Base-by-base conservation (phyloP, 306 rosid genomes). In the Alnus rubra region DNA sequence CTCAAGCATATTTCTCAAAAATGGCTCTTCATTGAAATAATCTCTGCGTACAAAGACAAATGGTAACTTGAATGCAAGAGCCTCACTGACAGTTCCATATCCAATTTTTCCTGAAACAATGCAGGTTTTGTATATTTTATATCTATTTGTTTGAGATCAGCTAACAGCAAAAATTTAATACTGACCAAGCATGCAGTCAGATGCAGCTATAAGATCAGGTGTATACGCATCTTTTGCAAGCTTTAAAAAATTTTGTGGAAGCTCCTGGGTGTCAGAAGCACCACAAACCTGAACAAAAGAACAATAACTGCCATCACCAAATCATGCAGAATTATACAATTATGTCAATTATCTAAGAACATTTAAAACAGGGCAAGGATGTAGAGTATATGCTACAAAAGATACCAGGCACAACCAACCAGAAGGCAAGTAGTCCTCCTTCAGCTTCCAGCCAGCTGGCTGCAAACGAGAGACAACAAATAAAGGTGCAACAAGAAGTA, bases 1-100 rank as follows among this genome's bases (percentile, higher is more conserved):
- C 99, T 93, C 99, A 65, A 93, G 98, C 99, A 95, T 92, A 91
- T 90, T 95, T 88, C 99, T 91, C 86, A 95, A 83, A 87, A 93
- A 95, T 1, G 99, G 99, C 73, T 95, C 99, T 88, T 95, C 99
- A 54, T 95, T 95, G 87, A 95, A 95, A 87, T 95, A 95, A 84
- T 95, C 99, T 88, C 99, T 87, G 49, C 99, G 91, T 56, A 95
- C 99, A 84, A 95, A 95, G 74, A 91, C 97, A 91, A 95, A 95
- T n/a, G 99, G 98, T 72, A 92, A 84, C 85, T 88, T 88, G 90
- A 71, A 95, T 65, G 98, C 93, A 83, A 95, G 85, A 74, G 99
- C 94, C 87, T 95, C 99, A 74, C 98, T 95, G 73, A 83, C 92
- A 31, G 97, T 95, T 64, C 99, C 99, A 58, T 95, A 95, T 80